Evolutionary conservation across 2,329 filamentous ascomycete genomes (phyloP), one percentile per base, ranked within the genome.

Genomic region (Aspergillus ruber): DNA sequence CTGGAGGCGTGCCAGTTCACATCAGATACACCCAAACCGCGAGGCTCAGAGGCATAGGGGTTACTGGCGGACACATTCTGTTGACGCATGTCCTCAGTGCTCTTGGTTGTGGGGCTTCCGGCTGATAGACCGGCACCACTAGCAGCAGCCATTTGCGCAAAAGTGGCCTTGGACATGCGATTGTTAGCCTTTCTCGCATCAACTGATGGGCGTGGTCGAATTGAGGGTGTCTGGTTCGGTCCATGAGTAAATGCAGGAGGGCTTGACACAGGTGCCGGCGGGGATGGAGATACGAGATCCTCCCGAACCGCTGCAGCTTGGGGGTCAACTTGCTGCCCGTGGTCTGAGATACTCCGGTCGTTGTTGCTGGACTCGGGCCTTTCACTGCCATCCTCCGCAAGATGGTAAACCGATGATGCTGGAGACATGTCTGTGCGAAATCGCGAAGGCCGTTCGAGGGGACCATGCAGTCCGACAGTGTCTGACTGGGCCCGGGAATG

Each of bases 231-330:
- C 44, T 85, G 79, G 50, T 85, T 82, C 10, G 90, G 81, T 33
- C 79, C 77, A 66, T 95, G 88, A 42, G 82, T 79, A 64, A 96
- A 91, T 9, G 82, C 82, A 3, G 91, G 91, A 1, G 91, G 90
- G 5, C 77, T 74, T 4, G 80, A 81, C 17, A 96, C 89, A 6
- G 88, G 88, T 55, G 87, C 85, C 1, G 87, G 88, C 5, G 86
- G 82, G 29, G 78, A 75, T 64, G 82, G 76, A 48, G 74, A 59
- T 27, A 61, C 58, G 45, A 70, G 56, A 21, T 66, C 66, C n/a
- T 67, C 61, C 35, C 52, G 55, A 35, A 70, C 55, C 10, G 63
- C 57, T 43, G 66, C 65, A 13, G 57, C 50, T 7, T 57, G 57
- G 18, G 55, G 44, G 21, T 48, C 42, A 15, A 52, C 27, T n/a